A percentile compares a stretch with the other conserved stretches of the same genome.
phyloP scores from a whole-genome alignment of 805 yeast species.

The Metschnikowia lunata region DNA sequence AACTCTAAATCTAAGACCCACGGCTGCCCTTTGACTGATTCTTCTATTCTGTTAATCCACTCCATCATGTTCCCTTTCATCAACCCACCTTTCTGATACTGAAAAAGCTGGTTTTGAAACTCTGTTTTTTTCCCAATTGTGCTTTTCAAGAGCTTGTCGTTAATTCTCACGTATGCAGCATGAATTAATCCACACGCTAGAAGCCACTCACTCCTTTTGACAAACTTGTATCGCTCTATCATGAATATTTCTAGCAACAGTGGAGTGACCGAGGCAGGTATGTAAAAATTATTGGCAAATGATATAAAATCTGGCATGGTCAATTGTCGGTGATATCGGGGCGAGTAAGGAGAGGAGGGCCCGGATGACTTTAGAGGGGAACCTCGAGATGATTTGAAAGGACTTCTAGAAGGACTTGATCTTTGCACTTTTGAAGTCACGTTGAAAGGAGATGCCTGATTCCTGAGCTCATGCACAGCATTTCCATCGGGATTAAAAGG shows the following conservation, averaged over 20 bases:
- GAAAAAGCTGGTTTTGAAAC: constrained; percentile 48
- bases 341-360: constrained; percentile 5
- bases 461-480: neutral
- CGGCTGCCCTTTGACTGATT: constrained; percentile 49
- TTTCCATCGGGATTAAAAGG: constrained; percentile 12
- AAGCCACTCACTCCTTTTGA: constrained; percentile 60
- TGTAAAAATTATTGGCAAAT: constrained; percentile 60
- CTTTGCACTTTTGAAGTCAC: neutral
- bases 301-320: constrained; percentile 34
- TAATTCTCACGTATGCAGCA: constrained; percentile 53
- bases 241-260: constrained; percentile 48
- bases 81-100: constrained; percentile 50
- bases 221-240: constrained; percentile 46
- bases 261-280: constrained; percentile 51
- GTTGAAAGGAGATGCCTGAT: constrained; percentile 14
- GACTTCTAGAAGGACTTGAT: constrained; percentile 8
- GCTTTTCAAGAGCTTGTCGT: constrained; percentile 40
- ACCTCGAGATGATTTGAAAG: constrained; percentile 18
- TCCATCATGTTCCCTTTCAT: constrained; percentile 45
- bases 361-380: constrained; percentile 7
- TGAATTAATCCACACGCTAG: constrained; percentile 63
- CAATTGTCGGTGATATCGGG: constrained; percentile 18
- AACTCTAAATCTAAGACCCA: constrained; percentile 60
- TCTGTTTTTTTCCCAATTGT: constrained; percentile 48
- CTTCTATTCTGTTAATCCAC: constrained; percentile 52